Base-by-base conservation (phyloP, 805 yeast species). In the Cyberlindnera xylosilytica region DNA sequence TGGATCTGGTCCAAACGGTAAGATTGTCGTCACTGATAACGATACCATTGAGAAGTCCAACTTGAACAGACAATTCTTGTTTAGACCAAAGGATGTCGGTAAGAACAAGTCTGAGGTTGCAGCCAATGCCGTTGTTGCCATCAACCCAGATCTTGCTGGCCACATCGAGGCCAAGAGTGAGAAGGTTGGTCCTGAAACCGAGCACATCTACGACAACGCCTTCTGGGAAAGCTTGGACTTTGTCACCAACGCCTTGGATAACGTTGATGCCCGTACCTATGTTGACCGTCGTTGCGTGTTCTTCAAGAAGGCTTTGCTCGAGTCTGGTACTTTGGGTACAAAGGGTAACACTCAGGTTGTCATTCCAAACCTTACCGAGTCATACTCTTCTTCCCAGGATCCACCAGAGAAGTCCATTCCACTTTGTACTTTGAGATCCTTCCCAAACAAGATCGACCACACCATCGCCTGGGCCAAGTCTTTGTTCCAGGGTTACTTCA, bases 391-490 rank as follows among this genome's bases (percentile, higher is more conserved):
- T 2, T 87, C 96, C 11, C 95, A 88, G 63, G 99, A 93, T 67
- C 99, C 99, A 34, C 99, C 99, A 29, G 99, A 93, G 71, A 89
- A 89, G 67, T 81, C 96, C 4, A 90, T 93, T 59, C 99, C 99
- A 24, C 74, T 93, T 58, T 93, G 99, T 76, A 93, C 99, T 3
- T 74, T 93, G 61, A 82, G 98, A 68, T 87, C 96, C 4, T 93
- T 93, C 83, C 99, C 99, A 44, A 87, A 89, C 66, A 91, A 91
- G 68, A 93, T 93, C 57, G 99, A 93, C 63, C 99, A 93, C 62
- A 93, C 99, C 1, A 93, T 93, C 68, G 98, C 99, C 6, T 93
- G 99, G 99, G 96, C 98, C 13, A 95, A 95, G 69, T 81, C 89
- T 16, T 73, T 88, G 60, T 93, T 93, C 75, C 93, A 86, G 72